These are phyloP conservation scores for Ascoidea tarda DNA, from an alignment of 805 yeast genomes.

Conservation along the genomic window DNA sequence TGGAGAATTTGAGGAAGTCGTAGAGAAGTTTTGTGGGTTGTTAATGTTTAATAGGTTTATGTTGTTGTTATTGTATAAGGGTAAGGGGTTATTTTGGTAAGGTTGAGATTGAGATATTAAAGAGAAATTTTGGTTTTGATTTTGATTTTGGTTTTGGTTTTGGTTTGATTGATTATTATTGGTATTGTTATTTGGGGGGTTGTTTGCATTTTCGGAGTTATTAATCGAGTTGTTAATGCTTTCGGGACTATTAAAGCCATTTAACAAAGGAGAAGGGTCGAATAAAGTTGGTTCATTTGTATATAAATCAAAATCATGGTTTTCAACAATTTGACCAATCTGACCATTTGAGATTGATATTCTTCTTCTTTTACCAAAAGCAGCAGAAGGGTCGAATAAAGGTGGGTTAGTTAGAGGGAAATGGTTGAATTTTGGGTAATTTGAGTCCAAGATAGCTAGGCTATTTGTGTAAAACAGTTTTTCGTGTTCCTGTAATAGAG, in stretches of 20 bases:
- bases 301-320: slow-evolving; percentile 21
- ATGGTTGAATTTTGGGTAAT: not conserved
- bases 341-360: slow-evolving; percentile 79
- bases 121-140: not conserved
- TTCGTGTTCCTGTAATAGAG: not conserved
- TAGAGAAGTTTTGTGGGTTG: not conserved
- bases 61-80: not conserved
- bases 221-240: not conserved
- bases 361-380: slow-evolving; percentile 36
- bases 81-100: not conserved
- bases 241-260: not conserved
- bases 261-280: slow-evolving; percentile 12
- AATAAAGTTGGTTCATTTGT: slow-evolving; percentile 17
- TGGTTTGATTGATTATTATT: slow-evolving; percentile 3
- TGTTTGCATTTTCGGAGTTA: not conserved
- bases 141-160: not conserved
- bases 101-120: not conserved
- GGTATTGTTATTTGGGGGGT: not conserved
- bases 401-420: slow-evolving; percentile 28
- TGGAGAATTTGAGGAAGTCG: not conserved
- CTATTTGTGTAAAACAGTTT: not conserved
- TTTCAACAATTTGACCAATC: slow-evolving; percentile 53
- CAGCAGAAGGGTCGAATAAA: slow-evolving; percentile 27
- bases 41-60: not conserved
- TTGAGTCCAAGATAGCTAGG: not conserved